These are phyloP conservation scores for Ambrosia trifida DNA, from an alignment of 129 eudicot species.

Conservation along the genomic window DNA sequence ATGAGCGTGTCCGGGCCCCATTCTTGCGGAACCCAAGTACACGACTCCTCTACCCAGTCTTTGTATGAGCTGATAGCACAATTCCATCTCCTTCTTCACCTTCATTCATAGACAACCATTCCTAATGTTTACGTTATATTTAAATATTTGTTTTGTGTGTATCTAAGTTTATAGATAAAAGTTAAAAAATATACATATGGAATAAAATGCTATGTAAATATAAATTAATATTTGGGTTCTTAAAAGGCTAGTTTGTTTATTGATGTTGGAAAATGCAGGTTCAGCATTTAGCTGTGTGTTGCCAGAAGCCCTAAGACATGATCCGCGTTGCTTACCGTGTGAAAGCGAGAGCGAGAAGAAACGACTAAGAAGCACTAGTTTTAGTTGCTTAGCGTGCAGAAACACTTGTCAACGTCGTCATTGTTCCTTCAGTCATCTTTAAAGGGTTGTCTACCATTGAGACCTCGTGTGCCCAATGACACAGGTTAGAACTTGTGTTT, in stretches of 20 bases:
- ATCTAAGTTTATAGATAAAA: background rate
- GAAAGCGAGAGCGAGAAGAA: constrained; percentile 48
- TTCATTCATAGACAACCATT: constrained; percentile 21
- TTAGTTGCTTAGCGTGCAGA: constrained; percentile 70
- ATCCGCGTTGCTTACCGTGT: constrained; percentile 40
- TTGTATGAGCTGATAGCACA: constrained; percentile 81
- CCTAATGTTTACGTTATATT: background rate
- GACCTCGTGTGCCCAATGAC: constrained; percentile 39
- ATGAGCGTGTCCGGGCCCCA: constrained; percentile 79
- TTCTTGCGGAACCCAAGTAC: constrained; percentile 88
- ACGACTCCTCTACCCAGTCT: constrained; percentile 91
- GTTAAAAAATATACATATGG: too few species aligned
- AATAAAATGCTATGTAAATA: background rate
- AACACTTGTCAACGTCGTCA: constrained; percentile 67
- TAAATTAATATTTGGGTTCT: background rate
- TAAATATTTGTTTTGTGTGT: background rate
- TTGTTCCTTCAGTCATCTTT: constrained; percentile 68
- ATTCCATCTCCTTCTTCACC: constrained; percentile 89
- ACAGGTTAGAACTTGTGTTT: constrained; percentile 19
- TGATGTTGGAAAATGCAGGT: constrained; percentile 38
- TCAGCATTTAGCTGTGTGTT: constrained; percentile 65
- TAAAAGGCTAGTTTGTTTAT: background rate
- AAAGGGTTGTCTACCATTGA: constrained; percentile 62
- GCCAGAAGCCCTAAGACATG: constrained; percentile 72
- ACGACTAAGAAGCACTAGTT: constrained; percentile 56